These are phyloP conservation scores for Starmerella bombi DNA, from an alignment of 805 yeast species.

Conservation along the genomic window DNA sequence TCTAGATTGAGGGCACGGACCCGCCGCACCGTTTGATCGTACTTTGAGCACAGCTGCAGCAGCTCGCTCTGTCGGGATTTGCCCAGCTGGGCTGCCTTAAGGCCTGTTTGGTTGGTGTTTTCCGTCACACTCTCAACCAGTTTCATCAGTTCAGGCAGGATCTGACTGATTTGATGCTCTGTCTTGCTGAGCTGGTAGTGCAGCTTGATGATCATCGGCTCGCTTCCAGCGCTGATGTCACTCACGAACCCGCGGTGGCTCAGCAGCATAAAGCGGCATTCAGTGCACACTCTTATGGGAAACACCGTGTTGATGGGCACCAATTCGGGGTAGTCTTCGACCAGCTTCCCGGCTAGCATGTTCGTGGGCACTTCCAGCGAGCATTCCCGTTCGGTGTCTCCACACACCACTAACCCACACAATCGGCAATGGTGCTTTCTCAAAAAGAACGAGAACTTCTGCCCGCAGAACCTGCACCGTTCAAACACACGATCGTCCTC, in stretches of 20 bases:
- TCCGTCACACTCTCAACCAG: slow-evolving; percentile 29
- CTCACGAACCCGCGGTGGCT: slow-evolving; percentile 37
- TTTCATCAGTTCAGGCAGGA: slow-evolving; percentile 35
- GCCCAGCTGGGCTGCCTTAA: slow-evolving; percentile 3
- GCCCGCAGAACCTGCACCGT: slow-evolving; percentile 52
- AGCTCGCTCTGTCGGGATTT: slow-evolving; percentile 32
- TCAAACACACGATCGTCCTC: slow-evolving; percentile 36
- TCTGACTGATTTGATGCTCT: slow-evolving; percentile 29
- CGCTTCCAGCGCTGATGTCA: slow-evolving; percentile 29
- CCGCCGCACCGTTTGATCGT: slow-evolving; percentile 39
- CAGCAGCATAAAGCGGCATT: slow-evolving; percentile 54
- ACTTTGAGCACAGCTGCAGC: slow-evolving; percentile 37
- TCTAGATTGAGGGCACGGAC: slow-evolving; percentile 28
- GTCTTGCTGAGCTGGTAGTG: slow-evolving; percentile 33
- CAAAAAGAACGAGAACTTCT: slow-evolving; percentile 40
- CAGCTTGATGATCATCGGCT: slow-evolving; percentile 31
- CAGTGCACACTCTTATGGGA: slow-evolving; percentile 47
- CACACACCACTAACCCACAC: slow-evolving; percentile 78
- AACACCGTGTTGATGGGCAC: slow-evolving; percentile 5
- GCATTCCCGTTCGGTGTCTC: slow-evolving; percentile 46
- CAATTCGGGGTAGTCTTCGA: slow-evolving; percentile 8
- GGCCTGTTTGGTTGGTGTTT: too few relatives aligned
- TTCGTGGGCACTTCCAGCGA: slow-evolving; percentile 56
- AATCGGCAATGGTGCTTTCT: slow-evolving; percentile 86
- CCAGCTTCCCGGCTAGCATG: slow-evolving; percentile 24